These are phyloP conservation scores for Leccinum pellstonianum DNA, from an alignment of 768 basidiomycete genomes.

Conservation along the genomic window DNA sequence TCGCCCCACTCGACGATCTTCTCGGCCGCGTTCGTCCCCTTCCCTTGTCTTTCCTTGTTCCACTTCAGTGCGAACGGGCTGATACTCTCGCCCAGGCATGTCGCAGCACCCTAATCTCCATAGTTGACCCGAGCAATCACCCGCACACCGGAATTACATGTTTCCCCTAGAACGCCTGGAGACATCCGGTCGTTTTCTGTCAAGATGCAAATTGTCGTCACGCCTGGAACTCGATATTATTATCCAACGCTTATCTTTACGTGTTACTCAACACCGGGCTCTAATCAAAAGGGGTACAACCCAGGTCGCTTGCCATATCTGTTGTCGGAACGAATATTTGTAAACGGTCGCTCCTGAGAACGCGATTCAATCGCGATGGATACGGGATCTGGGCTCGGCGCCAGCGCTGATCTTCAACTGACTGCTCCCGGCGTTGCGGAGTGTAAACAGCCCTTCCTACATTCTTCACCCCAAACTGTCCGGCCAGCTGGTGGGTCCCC, in stretches of 20 bases:
- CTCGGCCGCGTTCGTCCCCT: background rate
- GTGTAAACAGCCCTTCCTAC: too few species aligned
- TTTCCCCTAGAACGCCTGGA: background rate
- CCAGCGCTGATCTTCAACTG: background rate
- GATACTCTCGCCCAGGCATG: background rate
- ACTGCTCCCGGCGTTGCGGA: background rate
- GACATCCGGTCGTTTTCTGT: background rate
- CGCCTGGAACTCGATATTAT: constrained; percentile 13
- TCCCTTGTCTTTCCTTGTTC: background rate
- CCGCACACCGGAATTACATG: background rate
- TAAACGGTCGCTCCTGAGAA: constrained; percentile 1
- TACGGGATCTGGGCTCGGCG: constrained; percentile 11
- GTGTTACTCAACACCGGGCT: background rate
- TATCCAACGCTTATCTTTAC: constrained; percentile 2
- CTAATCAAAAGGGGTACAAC: background rate
- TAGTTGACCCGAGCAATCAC: background rate
- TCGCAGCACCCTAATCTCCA: background rate
- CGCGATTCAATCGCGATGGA: constrained; percentile 12
- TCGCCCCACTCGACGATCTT: constrained; percentile 7
- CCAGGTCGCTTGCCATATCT: constrained; percentile 12
- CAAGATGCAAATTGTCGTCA: background rate
- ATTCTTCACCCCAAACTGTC: too few species aligned
- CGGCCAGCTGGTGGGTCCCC: too few species aligned
- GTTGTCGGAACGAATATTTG: background rate
- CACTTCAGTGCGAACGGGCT: constrained; percentile 6